Evolutionary conservation across 1,284 basidiomycete species (phyloP).

Genomic region (Tilletiaria anomala): DNA sequence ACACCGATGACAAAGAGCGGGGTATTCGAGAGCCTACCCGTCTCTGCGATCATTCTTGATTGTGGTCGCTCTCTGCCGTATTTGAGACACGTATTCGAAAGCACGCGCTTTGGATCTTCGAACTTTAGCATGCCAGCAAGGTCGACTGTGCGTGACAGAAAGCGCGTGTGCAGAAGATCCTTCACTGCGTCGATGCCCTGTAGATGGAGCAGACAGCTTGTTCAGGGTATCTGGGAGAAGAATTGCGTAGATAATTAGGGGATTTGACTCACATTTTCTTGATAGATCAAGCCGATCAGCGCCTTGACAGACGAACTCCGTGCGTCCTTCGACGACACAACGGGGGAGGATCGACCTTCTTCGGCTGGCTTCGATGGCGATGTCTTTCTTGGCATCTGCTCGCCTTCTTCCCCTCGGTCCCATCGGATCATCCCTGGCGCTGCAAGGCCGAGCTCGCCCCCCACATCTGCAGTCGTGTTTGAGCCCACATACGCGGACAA

Average conservation of each 20-base stretch:
- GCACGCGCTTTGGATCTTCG: slow-evolving; percentile 38
- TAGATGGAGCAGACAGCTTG: neutral
- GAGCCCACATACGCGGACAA: slow-evolving; percentile 82
- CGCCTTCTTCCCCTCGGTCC: too few species aligned
- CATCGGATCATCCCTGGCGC: slow-evolving; percentile 36
- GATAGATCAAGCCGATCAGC: slow-evolving; percentile 46
- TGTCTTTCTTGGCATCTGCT: too few species aligned
- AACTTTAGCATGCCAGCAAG: slow-evolving; percentile 75
- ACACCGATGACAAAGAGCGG: slow-evolving; percentile 88
- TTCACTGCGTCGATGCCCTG: slow-evolving; percentile 11
- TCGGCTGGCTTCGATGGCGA: neutral
- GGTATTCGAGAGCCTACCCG: slow-evolving; percentile 71
- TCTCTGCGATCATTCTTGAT: slow-evolving; percentile 69
- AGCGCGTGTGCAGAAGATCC: slow-evolving; percentile 16
- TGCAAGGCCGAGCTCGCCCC: slow-evolving; percentile 45
- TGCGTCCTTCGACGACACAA: slow-evolving; percentile 18
- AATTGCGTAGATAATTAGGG: too few species aligned
- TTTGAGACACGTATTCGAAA: slow-evolving; percentile 35
- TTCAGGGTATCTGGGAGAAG: neutral
- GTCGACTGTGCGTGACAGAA: slow-evolving; percentile 41
- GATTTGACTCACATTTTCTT: slow-evolving; percentile 46
- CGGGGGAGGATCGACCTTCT: neutral
- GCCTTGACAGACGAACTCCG: slow-evolving; percentile 43
- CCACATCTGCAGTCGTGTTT: slow-evolving; percentile 64
- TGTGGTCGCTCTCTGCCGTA: slow-evolving; percentile 28